Evolutionary conservation across 2,329 filamentous ascomycete species (phyloP), one percentile per base, ranked within the genome.

Genomic region (Trichoderma brevicompactum): DNA sequence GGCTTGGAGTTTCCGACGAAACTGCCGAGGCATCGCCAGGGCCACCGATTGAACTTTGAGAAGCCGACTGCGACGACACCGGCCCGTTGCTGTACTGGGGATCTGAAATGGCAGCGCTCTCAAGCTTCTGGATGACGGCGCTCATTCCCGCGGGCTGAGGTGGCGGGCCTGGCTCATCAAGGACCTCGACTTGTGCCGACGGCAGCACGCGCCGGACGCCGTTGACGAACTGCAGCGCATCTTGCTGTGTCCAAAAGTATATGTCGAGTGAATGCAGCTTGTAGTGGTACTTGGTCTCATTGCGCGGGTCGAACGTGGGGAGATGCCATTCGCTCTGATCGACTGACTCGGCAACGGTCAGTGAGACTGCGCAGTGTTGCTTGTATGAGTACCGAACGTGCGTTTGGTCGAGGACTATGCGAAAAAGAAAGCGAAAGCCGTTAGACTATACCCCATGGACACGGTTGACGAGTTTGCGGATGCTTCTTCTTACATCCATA

Each of bases 241-340:
- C 91, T 64, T 87, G 82, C 67, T 87, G 85, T 0, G 87, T 92
- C 89, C 90, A 93, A 73, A 94, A 90, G 79, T 94, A 94, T 13
- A 94, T 79, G 72, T 94, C 91, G 65, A 94, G 75, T 0, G 88
- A 89, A 74, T 92, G 88, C 7, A 94, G 83, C 74, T 87, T 88
- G 79, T 92, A 92, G 81, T 92, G 86, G 75, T 92, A 93, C 75
- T 90, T 92, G 74, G 85, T 88, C 76, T 93, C 87, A 76, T 92
- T 92, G 58, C 82, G 83, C 2, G 87, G 86, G 74, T 94, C 90
- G 74, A 85, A 90, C 0, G 87, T 87, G 2, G 90, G 90, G 7
- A 94, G 82, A 75, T 92, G 89, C 91, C 91, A 94, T 75, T 92
- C 82, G 68, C 84, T 84, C 53, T 80, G 79, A 68, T 84, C 76